Conservation (phyloP, 83 land plant species). For the Diphasiastrum complanatum region DNA sequence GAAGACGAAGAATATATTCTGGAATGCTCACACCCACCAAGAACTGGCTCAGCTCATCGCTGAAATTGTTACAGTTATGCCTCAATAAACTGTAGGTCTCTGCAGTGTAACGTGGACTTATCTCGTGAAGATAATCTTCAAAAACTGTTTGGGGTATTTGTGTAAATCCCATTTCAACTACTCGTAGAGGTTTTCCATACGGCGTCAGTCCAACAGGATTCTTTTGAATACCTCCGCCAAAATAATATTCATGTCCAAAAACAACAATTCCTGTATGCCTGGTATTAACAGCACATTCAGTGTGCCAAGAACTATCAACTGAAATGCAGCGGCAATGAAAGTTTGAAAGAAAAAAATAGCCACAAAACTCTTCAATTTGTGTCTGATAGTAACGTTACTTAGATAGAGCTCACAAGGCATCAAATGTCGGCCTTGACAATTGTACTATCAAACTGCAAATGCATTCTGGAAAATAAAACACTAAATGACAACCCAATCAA, state of each 20-base stretch:
- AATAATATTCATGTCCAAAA: slow-evolving; percentile 82
- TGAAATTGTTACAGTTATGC: slow-evolving; percentile 95
- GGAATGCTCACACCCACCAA: slow-evolving; percentile 72
- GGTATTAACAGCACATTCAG: slow-evolving; percentile 1
- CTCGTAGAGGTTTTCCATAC: slow-evolving; percentile 69
- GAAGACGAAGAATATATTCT: slow-evolving; percentile 68
- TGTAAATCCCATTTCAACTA: slow-evolving; percentile 72
- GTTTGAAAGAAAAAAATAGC: neutral
- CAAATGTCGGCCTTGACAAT: too few species aligned
- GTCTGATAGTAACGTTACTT: too few species aligned
- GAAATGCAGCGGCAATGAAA: neutral
- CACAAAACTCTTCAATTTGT: too few species aligned
- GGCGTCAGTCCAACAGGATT: slow-evolving; percentile 53
- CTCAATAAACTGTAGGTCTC: slow-evolving; percentile 69
- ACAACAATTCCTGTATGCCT: slow-evolving; percentile 96
- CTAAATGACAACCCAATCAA: too few species aligned
- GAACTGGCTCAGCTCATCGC: slow-evolving; percentile 87
- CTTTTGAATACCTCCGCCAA: slow-evolving; percentile 79
- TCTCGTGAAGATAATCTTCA: slow-evolving; percentile 76
- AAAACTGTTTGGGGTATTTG: slow-evolving; percentile 86
- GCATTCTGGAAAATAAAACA: too few species aligned
- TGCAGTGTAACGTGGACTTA: slow-evolving; percentile 71
- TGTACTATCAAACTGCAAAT: too few species aligned
- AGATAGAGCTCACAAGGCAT: too few species aligned
- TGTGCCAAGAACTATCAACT: neutral